phyloP scores from a whole-genome alignment of 2,329 filamentous ascomycete species.

The Clonostachys rhizophaga region DNA sequence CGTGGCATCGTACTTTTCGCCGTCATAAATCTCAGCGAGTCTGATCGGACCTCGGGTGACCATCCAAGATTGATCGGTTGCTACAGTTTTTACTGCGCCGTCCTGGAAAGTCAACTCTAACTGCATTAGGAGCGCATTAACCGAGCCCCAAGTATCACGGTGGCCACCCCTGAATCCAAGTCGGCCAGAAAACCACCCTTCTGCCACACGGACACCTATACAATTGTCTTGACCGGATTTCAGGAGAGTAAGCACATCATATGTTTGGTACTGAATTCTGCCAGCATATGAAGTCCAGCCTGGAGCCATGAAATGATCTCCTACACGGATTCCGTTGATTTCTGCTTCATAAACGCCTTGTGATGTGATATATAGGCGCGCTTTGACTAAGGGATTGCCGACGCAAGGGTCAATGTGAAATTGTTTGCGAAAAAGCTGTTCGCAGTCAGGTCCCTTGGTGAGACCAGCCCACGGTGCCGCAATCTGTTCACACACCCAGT shows the following conservation, averaged over 20 bases:
- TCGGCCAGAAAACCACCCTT: conserved; percentile 1
- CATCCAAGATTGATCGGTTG: background rate
- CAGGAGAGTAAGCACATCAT: background rate
- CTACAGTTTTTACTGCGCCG: background rate
- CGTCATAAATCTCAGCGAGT: background rate
- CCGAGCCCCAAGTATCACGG: background rate
- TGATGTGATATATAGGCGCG: no score
- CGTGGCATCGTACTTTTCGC: background rate
- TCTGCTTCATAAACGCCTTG: no score
- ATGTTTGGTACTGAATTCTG: no score
- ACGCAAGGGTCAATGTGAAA: no score
- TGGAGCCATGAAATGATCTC: no score
- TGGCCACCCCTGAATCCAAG: background rate
- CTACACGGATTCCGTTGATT: no score
- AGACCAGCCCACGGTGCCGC: no score
- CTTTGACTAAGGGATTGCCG: no score
- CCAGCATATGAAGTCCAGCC: no score
- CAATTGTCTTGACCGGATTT: conserved; percentile 1
- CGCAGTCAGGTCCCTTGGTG: no score
- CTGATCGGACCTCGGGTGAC: background rate
- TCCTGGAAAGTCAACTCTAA: background rate
- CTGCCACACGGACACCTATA: background rate
- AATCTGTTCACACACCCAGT: no score
- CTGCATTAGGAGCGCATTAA: background rate
- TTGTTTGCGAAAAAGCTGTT: no score